Conservation (phyloP, 768 basidiomycete species). For the Kwoniella dendrophila region DNA sequence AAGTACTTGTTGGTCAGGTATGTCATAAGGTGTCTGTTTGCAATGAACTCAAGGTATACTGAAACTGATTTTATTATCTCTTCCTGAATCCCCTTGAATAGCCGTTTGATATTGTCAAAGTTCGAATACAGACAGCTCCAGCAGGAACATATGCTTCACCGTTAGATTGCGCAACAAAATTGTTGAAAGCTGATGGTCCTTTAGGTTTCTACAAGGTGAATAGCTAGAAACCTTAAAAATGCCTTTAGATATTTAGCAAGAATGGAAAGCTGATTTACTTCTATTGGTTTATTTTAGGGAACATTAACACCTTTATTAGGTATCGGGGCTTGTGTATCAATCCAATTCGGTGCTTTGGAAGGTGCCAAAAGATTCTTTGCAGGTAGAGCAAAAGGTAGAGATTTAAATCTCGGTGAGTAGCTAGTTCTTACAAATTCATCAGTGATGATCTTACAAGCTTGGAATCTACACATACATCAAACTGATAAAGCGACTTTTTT, state of each 20-base stretch:
- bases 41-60: not conserved
- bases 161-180: constrained; percentile 84
- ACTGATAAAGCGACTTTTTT: no score
- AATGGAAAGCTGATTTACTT: no score
- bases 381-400: constrained; percentile 64
- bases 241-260: no score
- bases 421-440: not conserved
- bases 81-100: not conserved
- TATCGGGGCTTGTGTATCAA: constrained; percentile 92
- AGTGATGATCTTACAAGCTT: not conserved
- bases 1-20: constrained; percentile 57
- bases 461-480: not conserved
- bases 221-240: no score
- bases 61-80: not conserved
- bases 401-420: constrained; percentile 66
- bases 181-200: constrained; percentile 87
- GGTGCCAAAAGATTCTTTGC: constrained; percentile 79
- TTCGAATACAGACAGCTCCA: constrained; percentile 88
- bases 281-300: constrained; percentile 65
- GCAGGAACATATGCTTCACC: constrained; percentile 86
- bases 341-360: constrained; percentile 91
- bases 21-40: constrained; percentile 1
- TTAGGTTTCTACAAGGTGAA: constrained; percentile 90
- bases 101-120: constrained; percentile 95
- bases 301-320: constrained; percentile 86